Base-by-base conservation (phyloP, 73 alveolate genomes). In the Paramecium bursaria region DNA sequence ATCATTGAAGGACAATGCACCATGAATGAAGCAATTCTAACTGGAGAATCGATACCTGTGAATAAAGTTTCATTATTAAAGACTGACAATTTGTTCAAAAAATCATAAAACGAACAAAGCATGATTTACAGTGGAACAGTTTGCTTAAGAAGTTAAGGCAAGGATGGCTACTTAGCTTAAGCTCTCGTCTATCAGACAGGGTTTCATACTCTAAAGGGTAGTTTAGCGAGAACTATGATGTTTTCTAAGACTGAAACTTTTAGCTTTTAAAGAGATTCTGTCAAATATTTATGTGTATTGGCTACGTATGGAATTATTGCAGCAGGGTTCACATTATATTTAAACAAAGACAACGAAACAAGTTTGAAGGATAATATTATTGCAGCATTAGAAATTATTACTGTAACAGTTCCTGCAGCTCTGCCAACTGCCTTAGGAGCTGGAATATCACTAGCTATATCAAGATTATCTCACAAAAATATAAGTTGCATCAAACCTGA, bases 11-110 rank as follows among this genome's bases (percentile, higher is more conserved):
- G 99, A 33, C 53, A 93, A 23, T 92, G 94, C 31, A 93, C 94
- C 21, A 97, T 95, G 25, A 95, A 96, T 88, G 99, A 96, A 76
- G 86, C 99, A 42, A 95, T 96, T 85, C 90, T 96, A n/a, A 96
- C 99, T 10, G 99, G 99, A 52, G 98, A 92, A 76, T 93, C 98
- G 31, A 95, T 95, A 15, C 99, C 99, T 13, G 89, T 61, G 86
- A 92, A 55, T 74, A 53, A 46, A 98, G 77, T 94, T 88, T 85
- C 94, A 88, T 31, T 89, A 90, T 93, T 92, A 97, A 85, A 95
- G 95, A 25, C 92, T 92, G 93, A 74, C 87, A 90, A 73, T 11
- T 14, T 57, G 14, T 57, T 57, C 15, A 57, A 30, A 29, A 25
- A 26, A 26, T 29, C 26, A 57, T 48, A 29, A 4, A 57, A 57